Evolutionary conservation across 148 eudicot species (phyloP), one percentile per base, ranked within the genome.

Genomic region (Fagopyrum esculentum): DNA sequence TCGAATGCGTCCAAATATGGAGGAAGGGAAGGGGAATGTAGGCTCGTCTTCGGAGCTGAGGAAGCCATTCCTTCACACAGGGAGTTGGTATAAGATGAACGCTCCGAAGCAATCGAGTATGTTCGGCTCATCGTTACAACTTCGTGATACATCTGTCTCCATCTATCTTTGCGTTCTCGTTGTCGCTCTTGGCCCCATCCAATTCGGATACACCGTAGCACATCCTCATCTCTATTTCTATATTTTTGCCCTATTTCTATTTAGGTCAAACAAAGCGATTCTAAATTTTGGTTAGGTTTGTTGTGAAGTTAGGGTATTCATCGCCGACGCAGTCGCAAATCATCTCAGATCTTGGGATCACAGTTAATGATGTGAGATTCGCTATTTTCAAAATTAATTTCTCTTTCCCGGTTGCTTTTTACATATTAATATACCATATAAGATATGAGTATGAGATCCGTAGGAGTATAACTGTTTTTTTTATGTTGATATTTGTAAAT

Each of bases 181-280:
- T 57, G 87, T 93, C 45, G 93, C 98, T 6, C 84, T 93, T 11
- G 98, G 98, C 52, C 97, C 97, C 9, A 85, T 93, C 44, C 98
- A 93, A 77, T 91, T 89, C 49, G 97, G 97, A 11, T 89, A 86
- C 83, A 86, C 91, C 71, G 98, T 93, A 83, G 4, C 16, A 6
- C 54, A 16, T 71, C 74, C 0, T 71, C 43, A 35, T 71, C 8
- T 69, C 29, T 71, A 54, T 19, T 1, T 69, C 43, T 71, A 3
- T 45, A n/a, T 40, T 12, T 48, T 54, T 40, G 11, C 0, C 15
- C 43, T 40, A 8, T 68, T 30, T 72, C 30, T 30, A 22, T 44
- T 64, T 79, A 61, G 71, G 45, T 40, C 71, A 17, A 66, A 40
- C 7, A 66, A 13, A 15, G 71, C 12, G 71, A 66, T 40, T 71